A percentile compares a stretch with the other conserved stretches of the same genome.
Evolutionary conservation across 257 asterid genomes (phyloP).

Genomic region (Nicotiana undulata): DNA sequence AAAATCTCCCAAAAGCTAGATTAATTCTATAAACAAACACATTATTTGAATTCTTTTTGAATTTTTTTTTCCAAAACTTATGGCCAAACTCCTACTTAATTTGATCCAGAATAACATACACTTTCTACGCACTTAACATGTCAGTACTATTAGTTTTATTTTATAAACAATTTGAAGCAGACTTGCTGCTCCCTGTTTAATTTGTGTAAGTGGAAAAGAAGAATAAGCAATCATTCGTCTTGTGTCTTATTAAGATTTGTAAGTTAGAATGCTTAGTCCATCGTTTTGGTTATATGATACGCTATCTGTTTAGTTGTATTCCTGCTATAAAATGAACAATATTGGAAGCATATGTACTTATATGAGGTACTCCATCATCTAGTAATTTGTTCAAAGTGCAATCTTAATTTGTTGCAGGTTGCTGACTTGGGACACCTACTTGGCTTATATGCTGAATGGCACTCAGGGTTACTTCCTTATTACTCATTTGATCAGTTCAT

Average conservation of each 20-base stretch:
- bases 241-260: neutral
- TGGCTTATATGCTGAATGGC: constrained; percentile 83
- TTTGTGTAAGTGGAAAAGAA: neutral
- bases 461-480: constrained; percentile 69
- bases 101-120: neutral
- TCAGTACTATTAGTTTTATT: neutral
- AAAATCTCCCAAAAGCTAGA: no score
- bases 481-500: constrained; percentile 71
- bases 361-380: neutral
- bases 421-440: constrained; percentile 69
- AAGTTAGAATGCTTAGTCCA: neutral
- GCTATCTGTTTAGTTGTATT: neutral
- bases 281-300: neutral
- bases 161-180: neutral
- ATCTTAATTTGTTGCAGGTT: constrained; percentile 37
- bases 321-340: neutral
- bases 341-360: neutral
- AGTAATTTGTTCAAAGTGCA: neutral
- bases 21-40: no score
- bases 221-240: neutral
- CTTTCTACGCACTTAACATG: neutral
- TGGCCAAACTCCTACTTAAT: no score
- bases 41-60: no score
- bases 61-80: no score
- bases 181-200: neutral